Evolutionary conservation across 2,329 filamentous ascomycete species (phyloP).

Genomic region (Trichoderma sp.): DNA sequence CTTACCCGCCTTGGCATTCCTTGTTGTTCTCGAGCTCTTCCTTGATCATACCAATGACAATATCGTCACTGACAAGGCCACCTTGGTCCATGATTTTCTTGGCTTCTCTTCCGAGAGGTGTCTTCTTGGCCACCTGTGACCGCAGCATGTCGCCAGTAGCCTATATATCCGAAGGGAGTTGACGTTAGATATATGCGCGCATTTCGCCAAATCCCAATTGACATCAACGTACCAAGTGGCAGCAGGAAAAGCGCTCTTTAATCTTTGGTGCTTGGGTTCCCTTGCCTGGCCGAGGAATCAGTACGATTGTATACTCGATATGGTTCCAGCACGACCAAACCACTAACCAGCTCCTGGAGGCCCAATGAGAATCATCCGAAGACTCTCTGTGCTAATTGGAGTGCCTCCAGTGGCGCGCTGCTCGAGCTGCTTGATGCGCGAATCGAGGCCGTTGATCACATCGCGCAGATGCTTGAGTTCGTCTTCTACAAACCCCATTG

Average conservation of each 20-base stretch:
- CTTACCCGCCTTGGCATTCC: constrained; percentile 93
- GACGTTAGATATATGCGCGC: background rate
- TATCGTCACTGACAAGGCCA: constrained; percentile 95
- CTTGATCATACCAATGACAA: constrained; percentile 99
- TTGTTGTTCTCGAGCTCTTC: constrained; percentile 89
- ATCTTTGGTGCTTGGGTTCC: constrained; percentile 97
- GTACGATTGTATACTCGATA: background rate
- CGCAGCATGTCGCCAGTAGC: constrained; percentile 99
- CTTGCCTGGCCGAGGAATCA: constrained; percentile 68
- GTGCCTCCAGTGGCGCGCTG: constrained; percentile 60
- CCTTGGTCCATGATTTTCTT: constrained; percentile 99
- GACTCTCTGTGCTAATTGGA: constrained; percentile 52
- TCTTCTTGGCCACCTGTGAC: constrained; percentile 98
- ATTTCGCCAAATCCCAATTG: background rate
- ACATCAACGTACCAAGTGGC: constrained; percentile 80
- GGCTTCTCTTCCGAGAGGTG: constrained; percentile 84
- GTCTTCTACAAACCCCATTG: constrained; percentile 86
- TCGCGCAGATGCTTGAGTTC: constrained; percentile 82
- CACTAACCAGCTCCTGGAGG: constrained; percentile 90
- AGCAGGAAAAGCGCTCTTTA: constrained; percentile 97
- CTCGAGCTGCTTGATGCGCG: constrained; percentile 83
- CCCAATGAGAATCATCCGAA: constrained; percentile 97
- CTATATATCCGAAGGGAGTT: constrained; percentile 44
- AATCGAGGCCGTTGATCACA: constrained; percentile 79
- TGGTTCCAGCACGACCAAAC: background rate